Evolutionary conservation across 805 yeast species (phyloP).

Genomic region (Starmerella sp.): DNA sequence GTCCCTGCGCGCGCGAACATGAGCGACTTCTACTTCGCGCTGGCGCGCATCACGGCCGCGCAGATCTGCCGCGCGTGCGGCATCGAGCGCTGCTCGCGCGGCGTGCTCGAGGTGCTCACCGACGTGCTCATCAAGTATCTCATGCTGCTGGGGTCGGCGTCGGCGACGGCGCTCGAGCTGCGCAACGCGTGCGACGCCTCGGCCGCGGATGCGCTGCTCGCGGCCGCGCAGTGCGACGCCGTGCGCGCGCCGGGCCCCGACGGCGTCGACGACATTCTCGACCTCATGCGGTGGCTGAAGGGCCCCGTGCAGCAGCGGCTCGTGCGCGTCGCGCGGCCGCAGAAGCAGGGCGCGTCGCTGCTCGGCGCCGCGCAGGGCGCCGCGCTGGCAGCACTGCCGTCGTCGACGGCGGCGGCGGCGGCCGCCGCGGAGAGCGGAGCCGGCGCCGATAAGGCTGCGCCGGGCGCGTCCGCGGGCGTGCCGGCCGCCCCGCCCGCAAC

Average conservation of each 20-base stretch:
- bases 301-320: conserved; percentile 20
- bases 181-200: conserved; percentile 38
- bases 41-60: conserved; percentile 40
- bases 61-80: conserved; percentile 68
- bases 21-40: conserved; percentile 37
- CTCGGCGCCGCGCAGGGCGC: conserved; percentile 23
- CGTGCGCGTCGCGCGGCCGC: conserved; percentile 17
- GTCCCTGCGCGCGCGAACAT: too few species aligned
- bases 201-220: conserved; percentile 60
- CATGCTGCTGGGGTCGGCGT: conserved; percentile 40
- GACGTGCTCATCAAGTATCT: conserved; percentile 63
- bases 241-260: conserved; percentile 47
- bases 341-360: conserved; percentile 13
- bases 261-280: conserved; percentile 34
- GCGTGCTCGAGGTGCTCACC: conserved; percentile 61
- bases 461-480: background rate
- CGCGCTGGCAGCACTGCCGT: conserved; percentile 21
- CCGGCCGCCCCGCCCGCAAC: background rate
- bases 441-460: too few species aligned
- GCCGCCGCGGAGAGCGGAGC: conserved; percentile 7
- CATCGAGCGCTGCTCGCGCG: conserved; percentile 65
- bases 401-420: conserved; percentile 14
- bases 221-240: conserved; percentile 52
- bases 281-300: conserved; percentile 43
- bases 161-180: conserved; percentile 40